Evolutionary conservation across 2,329 filamentous ascomycete genomes (phyloP), one percentile per base, ranked within the genome.

Genomic region (Teratosphaeria epicoccoides): DNA sequence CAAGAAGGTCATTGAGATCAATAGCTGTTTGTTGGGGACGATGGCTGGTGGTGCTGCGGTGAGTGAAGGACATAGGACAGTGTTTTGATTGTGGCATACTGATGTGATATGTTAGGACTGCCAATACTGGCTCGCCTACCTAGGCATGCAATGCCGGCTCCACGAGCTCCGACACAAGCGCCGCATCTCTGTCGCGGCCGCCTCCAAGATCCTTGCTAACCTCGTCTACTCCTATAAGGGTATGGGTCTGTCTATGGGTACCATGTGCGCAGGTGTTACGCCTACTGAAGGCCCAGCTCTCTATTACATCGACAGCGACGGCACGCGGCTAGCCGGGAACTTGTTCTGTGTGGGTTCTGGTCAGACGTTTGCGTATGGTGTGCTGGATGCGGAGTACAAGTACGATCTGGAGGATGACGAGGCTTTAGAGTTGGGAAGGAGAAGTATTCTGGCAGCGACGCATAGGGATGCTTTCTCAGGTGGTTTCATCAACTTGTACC

Each of bases 1-100:
- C 68, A 98, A 98, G 83, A 98, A 98, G 80, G 93, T 98, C 62
- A 97, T 98, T 68, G 89, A 95, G 79, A 95, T 95, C 78, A 95
- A 95, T 77, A 88, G 79, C 73, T 86, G 85, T 72, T 79, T 98
- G 72, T 75, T 98, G 66, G 93, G 93, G 59, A 98, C 93, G 62
- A 95, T 98, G 91, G 93, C 93, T 57, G 93, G 93, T 72, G 93
- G 93, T 74, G 93, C 93, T 67, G 93, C 93, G 71, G 82, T 85
- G 74, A 69, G 80, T 72, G 52, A 6, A 12, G 11, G 44, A 24
- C 25, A 28, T 12, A 24, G 17, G 25, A 4, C n/a, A 10, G 20
- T 26, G 4, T 12, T 44, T 4, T 48, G 24, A 33, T 22, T 10
- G 24, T 17, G 11, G 6, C 12, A 29, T 28, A 48, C 22, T 50